These are phyloP conservation scores for Nannizzia gypsea DNA, from an alignment of 2,329 filamentous ascomycete genomes.

Conservation along the genomic window DNA sequence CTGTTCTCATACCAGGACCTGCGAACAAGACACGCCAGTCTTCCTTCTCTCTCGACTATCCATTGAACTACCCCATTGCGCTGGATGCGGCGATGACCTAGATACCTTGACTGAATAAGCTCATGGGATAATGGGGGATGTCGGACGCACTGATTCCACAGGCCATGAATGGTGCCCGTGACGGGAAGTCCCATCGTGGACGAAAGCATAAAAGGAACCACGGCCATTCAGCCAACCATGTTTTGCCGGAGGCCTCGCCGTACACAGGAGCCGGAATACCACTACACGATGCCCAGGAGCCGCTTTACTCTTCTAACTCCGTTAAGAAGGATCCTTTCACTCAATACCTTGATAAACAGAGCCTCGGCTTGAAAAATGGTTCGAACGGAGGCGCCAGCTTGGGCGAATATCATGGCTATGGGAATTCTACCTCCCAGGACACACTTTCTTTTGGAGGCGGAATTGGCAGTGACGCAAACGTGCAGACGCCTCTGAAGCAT, in stretches of 20 bases:
- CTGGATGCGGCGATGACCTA: neutral
- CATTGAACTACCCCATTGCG: neutral
- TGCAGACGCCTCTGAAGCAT: neutral
- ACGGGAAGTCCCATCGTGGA: slow-evolving; percentile 9
- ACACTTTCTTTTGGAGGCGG: neutral
- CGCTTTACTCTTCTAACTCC: neutral
- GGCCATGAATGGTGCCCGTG: slow-evolving; percentile 13
- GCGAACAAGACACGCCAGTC: neutral
- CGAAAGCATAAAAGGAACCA: slow-evolving; percentile 10
- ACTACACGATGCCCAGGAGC: neutral
- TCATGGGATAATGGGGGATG: slow-evolving; percentile 14
- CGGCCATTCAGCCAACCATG: slow-evolving; percentile 2
- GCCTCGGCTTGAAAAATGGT: neutral
- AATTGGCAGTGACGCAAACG: neutral
- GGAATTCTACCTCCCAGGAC: neutral
- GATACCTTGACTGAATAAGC: neutral
- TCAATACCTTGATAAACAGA: neutral
- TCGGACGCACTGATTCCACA: slow-evolving; percentile 9
- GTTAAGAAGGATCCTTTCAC: neutral
- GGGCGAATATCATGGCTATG: neutral
- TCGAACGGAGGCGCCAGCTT: neutral
- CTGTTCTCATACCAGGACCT: neutral
- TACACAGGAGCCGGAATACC: neutral
- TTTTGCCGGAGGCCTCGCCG: neutral
- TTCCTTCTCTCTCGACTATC: neutral